Conservation (phyloP, 1,139 yeast species). For the Suzukiozyma palmioleophila region DNA sequence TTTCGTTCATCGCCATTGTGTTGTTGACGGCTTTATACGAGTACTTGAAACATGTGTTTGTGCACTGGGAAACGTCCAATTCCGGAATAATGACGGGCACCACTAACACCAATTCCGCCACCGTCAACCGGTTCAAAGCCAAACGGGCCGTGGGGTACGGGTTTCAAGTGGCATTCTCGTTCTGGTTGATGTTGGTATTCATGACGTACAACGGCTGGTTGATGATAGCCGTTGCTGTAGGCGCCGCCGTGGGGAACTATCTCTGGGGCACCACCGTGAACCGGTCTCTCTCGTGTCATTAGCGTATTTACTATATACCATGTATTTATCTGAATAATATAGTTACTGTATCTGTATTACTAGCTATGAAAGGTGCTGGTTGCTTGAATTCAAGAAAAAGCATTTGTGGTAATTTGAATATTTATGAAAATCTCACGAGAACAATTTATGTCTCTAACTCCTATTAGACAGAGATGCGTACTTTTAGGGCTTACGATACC, state of each 20-base stretch:
- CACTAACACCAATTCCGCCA: slow-evolving; percentile 11
- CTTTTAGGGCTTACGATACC: no score
- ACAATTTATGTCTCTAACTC: no score
- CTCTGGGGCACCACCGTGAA: slow-evolving; percentile 46
- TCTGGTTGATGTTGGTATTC: slow-evolving; percentile 71
- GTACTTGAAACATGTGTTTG: slow-evolving; percentile 37
- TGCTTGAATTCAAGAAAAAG: no score
- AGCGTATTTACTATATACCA: slow-evolving; percentile 1
- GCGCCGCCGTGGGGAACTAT: slow-evolving; percentile 65
- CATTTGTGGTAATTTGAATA: no score
- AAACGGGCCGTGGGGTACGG: slow-evolving; percentile 53
- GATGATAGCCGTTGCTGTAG: slow-evolving; percentile 66
- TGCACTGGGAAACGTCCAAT: slow-evolving; percentile 25
- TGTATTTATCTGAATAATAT: no score
- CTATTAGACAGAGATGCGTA: no score
- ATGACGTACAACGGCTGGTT: slow-evolving; percentile 87
- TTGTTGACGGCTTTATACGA: slow-evolving; percentile 59
- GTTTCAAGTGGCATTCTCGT: slow-evolving; percentile 71
- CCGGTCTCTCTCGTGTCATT: slow-evolving; percentile 51
- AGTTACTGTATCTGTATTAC: no score
- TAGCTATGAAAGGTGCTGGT: no score
- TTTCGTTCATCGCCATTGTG: slow-evolving; percentile 49
- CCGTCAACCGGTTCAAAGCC: slow-evolving; percentile 19
- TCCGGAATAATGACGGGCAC: slow-evolving; percentile 13
- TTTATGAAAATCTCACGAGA: no score